Evolutionary conservation across 257 asterid genomes (phyloP), one percentile per base, ranked within the genome.

Genomic region (Linderniella brevidens): DNA sequence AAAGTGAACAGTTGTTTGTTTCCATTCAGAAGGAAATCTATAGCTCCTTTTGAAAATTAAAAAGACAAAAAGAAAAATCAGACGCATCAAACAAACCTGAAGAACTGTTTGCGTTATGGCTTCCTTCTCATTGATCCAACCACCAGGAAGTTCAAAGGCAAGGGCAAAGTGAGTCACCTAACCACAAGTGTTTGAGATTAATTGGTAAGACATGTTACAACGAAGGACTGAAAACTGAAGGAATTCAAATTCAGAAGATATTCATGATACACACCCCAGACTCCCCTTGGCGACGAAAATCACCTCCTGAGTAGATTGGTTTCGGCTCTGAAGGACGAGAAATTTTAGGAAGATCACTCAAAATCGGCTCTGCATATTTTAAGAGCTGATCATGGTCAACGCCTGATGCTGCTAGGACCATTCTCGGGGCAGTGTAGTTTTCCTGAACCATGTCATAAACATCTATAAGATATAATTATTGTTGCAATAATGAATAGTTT

Each of bases 81-180:
- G 13, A 37, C 37, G 16, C 43, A 40, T 8, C 8, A 39, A n/a
- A 15, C 9, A 37, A 16, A 88, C 95, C 98, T 84, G 95, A 65
- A 88, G 90, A 66, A 88, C 94, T 17, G 92, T 70, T 65, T 79
- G 68, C 52, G 61, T 61, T 61, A 84, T 53, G 32, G 94, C 79
- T 50, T 76, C 92, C 68, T 76, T 72, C 43, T 68, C 82, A 46
- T 72, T 61, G 41, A 62, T 29, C 98, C 95, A 88, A 63, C 98
- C 97, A 68, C 98, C 95, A 55, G 82, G 93, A 64, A 78, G 75
- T 73, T 84, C 98, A 56, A 88, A 88, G 52, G 98, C 98, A 66
- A 88, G 90, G 35, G 94, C 94, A 53, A 88, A 78, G 67, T 88
- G 98, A 53, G 98, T 76, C 13, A 58, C 19, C 98, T 88, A 75